Evolutionary conservation across 2,329 filamentous ascomycete genomes (phyloP).

Genomic region (Phaeophleospora eucalypticola): DNA sequence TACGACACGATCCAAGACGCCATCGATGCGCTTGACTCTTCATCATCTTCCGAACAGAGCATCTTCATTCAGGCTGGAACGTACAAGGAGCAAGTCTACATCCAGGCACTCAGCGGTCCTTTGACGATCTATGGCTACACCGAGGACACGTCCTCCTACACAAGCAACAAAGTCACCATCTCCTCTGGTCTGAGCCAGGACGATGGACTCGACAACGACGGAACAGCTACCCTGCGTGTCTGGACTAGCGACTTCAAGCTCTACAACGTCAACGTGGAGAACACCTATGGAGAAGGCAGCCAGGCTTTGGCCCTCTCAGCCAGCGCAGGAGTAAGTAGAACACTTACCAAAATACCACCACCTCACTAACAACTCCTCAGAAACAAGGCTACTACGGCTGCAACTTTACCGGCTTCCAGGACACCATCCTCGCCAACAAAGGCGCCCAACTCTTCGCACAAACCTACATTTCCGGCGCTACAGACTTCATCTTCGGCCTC

Average conservation of each 20-base stretch:
- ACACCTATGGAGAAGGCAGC: constrained; percentile 45
- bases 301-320: constrained; percentile 55
- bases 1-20: constrained; percentile 54
- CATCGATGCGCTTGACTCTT: constrained; percentile 55
- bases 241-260: constrained; percentile 51
- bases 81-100: constrained; percentile 58
- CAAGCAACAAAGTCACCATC: constrained; percentile 56
- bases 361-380: constrained; percentile 12
- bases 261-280: constrained; percentile 60
- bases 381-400: constrained; percentile 57
- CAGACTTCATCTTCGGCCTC: constrained; percentile 60
- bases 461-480: constrained; percentile 54
- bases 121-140: constrained; percentile 60
- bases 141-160: constrained; percentile 48
- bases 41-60: constrained; percentile 48
- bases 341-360: no score
- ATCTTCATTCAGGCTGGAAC: constrained; percentile 62
- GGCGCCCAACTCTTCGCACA: constrained; percentile 56
- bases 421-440: constrained; percentile 49
- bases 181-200: constrained; percentile 47
- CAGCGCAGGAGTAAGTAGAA: constrained; percentile 36
- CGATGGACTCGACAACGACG: constrained; percentile 50
- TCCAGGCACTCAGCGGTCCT: constrained; percentile 45
- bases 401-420: constrained; percentile 50
- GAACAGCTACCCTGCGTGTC: constrained; percentile 49